phyloP scores from a whole-genome alignment of 1,284 basidiomycete species.

The Rhodotorula mucilaginosa region DNA sequence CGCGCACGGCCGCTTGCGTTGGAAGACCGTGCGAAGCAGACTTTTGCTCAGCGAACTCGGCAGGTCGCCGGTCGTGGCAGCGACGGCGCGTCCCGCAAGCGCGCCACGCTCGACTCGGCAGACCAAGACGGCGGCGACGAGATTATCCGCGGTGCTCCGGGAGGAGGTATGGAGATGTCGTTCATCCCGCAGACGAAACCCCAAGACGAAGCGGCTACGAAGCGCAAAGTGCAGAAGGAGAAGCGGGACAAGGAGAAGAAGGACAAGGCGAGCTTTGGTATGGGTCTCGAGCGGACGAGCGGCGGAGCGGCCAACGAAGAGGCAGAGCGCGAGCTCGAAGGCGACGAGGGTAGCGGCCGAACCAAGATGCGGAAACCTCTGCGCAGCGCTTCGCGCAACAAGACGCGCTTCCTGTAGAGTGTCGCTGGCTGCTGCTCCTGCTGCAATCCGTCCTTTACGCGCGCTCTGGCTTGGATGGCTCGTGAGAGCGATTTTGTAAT shows the following conservation, averaged over 20 bases:
- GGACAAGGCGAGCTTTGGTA: conserved; percentile 62
- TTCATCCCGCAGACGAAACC: conserved; percentile 50
- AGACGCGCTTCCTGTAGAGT: conserved; percentile 26
- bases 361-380: conserved; percentile 33
- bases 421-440: background rate
- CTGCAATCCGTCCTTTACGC: background rate
- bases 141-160: conserved; percentile 39
- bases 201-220: conserved; percentile 47
- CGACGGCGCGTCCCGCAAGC: conserved; percentile 12
- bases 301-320: conserved; percentile 12
- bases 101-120: conserved; percentile 2
- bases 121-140: conserved; percentile 9
- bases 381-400: conserved; percentile 30
- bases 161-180: conserved; percentile 57
- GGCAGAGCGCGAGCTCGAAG: conserved; percentile 26
- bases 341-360: conserved; percentile 33
- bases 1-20: conserved; percentile 29
- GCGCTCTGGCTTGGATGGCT: background rate
- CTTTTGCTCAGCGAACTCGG: conserved; percentile 37
- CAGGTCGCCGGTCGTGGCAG: conserved; percentile 8
- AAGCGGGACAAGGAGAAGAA: conserved; percentile 62
- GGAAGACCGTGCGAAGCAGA: conserved; percentile 29
- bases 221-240: conserved; percentile 53
- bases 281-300: conserved; percentile 75
- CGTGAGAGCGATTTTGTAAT: background rate